phyloP scores from a whole-genome alignment of 352 stramenopile species.

The Albugo candida region DNA sequence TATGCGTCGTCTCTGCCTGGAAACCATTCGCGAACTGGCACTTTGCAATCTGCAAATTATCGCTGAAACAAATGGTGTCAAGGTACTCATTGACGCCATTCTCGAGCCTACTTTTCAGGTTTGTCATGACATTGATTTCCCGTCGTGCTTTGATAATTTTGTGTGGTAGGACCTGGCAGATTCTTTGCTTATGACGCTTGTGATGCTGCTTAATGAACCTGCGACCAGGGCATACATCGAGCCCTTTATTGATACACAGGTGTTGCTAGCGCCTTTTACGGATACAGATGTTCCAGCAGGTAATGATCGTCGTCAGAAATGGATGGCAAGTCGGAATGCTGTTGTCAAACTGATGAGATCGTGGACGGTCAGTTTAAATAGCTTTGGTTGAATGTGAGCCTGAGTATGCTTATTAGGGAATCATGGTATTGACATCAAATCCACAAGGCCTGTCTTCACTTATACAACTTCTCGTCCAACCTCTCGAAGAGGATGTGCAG shows the following conservation, averaged over 20 bases:
- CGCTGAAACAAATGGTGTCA: conserved; percentile 62
- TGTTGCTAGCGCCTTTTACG: conserved; percentile 74
- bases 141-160: neutral
- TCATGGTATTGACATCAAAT: conserved; percentile 74
- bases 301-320: conserved; percentile 68
- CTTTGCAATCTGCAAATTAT: conserved; percentile 69
- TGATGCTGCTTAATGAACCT: conserved; percentile 72
- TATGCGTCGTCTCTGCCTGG: conserved; percentile 66
- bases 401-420: conserved; percentile 17
- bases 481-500: conserved; percentile 75
- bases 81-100: conserved; percentile 71
- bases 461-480: conserved; percentile 70
- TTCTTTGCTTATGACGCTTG: conserved; percentile 65
- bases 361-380: conserved; percentile 33
- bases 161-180: conserved; percentile 40
- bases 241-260: conserved; percentile 74
- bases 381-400: neutral
- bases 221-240: conserved; percentile 72
- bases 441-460: conserved; percentile 72
- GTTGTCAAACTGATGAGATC: conserved; percentile 83
- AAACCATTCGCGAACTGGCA: conserved; percentile 66
- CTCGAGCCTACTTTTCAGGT: conserved; percentile 71
- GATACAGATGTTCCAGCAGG: conserved; percentile 70
- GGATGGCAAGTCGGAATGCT: conserved; percentile 78
- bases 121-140: neutral